Conservation (phyloP, 768 basidiomycete species). For the Galerina sulciceps region DNA sequence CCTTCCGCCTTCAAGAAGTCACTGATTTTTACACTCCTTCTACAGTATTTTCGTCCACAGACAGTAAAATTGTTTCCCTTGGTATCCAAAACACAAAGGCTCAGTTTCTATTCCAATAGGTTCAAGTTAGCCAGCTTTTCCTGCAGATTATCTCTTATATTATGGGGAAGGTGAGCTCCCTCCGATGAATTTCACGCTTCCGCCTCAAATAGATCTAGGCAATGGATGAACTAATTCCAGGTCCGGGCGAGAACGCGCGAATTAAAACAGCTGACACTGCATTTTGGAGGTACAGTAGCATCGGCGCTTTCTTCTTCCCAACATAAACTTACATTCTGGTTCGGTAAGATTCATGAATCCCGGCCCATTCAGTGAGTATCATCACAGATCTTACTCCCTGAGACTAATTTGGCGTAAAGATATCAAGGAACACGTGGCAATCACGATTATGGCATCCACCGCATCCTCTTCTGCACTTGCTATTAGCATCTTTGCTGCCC, state of each 20-base stretch:
- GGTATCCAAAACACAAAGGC: too few relatives aligned
- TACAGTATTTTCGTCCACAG: constrained; percentile 55
- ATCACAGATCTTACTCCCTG: too few relatives aligned
- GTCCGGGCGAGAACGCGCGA: constrained; percentile 25
- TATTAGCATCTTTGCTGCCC: constrained; percentile 56
- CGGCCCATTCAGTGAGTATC: constrained; percentile 54
- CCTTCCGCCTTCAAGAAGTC: neutral
- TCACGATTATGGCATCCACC: constrained; percentile 59
- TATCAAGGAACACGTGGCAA: constrained; percentile 54
- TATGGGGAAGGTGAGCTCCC: constrained; percentile 37
- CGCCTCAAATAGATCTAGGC: constrained; percentile 13
- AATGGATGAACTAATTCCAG: constrained; percentile 40
- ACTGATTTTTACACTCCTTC: constrained; percentile 4
- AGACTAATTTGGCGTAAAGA: neutral
- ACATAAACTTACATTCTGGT: neutral
- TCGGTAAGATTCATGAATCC: constrained; percentile 50
- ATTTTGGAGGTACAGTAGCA: constrained; percentile 40
- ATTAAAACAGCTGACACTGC: constrained; percentile 34
- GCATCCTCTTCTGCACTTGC: constrained; percentile 54
- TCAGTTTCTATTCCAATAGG: neutral
- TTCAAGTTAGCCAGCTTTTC: constrained; percentile 51
- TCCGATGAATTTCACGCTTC: neutral
- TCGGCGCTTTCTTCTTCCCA: neutral
- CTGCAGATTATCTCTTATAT: constrained; percentile 53
- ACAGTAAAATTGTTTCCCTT: constrained; percentile 24